Conservation (phyloP, 2,329 filamentous ascomycete genomes). For the Kalmusia sp. region DNA sequence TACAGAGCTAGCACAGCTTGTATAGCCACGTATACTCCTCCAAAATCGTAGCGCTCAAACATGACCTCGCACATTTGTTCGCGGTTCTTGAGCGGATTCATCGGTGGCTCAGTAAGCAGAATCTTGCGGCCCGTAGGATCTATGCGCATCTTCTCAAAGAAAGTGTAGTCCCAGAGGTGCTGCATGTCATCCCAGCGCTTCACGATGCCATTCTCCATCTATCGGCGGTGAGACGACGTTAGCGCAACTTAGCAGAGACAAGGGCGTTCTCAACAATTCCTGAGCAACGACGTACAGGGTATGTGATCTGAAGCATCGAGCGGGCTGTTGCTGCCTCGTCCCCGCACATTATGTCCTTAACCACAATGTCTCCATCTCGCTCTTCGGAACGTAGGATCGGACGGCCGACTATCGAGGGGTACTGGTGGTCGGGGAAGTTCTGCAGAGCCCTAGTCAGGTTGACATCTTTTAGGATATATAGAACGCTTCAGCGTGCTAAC, state of each 20-base stretch:
- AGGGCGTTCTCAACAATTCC: constrained; percentile 18
- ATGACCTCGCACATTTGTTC: constrained; percentile 99
- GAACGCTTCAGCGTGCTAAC: constrained; percentile 27
- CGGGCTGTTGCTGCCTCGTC: constrained; percentile 95
- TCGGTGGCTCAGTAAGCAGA: constrained; percentile 92
- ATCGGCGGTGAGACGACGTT: constrained; percentile 34
- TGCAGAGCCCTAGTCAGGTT: constrained; percentile 48
- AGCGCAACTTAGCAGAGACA: constrained; percentile 23
- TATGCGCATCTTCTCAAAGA: constrained; percentile 94
- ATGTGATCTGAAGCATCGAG: constrained; percentile 97
- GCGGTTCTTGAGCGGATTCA: constrained; percentile 96
- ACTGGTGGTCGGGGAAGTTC: constrained; percentile 99
- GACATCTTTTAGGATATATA: neutral
- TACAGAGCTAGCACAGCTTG: constrained; percentile 96
- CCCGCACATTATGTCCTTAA: constrained; percentile 99
- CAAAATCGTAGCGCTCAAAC: constrained; percentile 97
- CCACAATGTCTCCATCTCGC: constrained; percentile 72
- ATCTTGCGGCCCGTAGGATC: constrained; percentile 94
- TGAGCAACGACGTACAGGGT: constrained; percentile 68
- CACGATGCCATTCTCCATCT: constrained; percentile 99
- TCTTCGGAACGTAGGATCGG: constrained; percentile 98
- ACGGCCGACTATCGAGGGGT: constrained; percentile 96
- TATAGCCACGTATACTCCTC: constrained; percentile 96
- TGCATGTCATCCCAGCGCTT: constrained; percentile 99
- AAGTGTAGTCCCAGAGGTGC: constrained; percentile 99